Base-by-base conservation (phyloP, 2,329 filamentous ascomycete genomes). In the Stromatinia cepivora region DNA sequence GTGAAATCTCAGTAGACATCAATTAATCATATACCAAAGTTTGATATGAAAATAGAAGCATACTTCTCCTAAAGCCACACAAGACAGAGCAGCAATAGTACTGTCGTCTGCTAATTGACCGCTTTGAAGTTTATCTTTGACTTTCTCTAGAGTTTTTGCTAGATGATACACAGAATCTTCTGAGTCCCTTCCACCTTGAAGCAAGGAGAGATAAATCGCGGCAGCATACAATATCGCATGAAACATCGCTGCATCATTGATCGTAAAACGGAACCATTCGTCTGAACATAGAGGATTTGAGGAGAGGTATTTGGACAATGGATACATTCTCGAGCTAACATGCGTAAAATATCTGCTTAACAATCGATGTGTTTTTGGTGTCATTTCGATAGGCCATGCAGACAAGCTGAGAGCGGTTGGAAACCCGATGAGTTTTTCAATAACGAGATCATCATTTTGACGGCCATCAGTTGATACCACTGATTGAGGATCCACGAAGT, bases 181-280 rank as follows among this genome's bases (percentile, higher is more conserved):
- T 8, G 71, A 70, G 36, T 74, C 73, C 42, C 36, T 61, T 42
- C 56, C 71, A 15, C 73, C 72, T 58, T 71, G 59, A 4, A 71
- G 48, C 34, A 75, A 57, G 5, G 71, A 69, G n/a, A 75, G 28
- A 58, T 71, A 72, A 0, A 74, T 39, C 10, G 74, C 67, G 10
- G 69, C 73, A 1, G 73, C 65, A 69, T 75, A 75, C 20, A 75
- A 56, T 61, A 75, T 66, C 3, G 68, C 72, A 62, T 73, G 71
- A 15, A 76, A 58, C 70, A 75, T 73, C 3, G 71, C 72, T 25
- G 72, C 66, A 70, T 76, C 74, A 2, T 63, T 67, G 9, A 73
- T 69, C 0, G 75, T 74, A 46, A 69, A 73, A 11, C 63, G 72
- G 31, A 76, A 72, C 74, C 75, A 75, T 36, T 65, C 56, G 20